phyloP scores from a whole-genome alignment of 2,329 filamentous ascomycete genomes.

The Periconia digitata region DNA sequence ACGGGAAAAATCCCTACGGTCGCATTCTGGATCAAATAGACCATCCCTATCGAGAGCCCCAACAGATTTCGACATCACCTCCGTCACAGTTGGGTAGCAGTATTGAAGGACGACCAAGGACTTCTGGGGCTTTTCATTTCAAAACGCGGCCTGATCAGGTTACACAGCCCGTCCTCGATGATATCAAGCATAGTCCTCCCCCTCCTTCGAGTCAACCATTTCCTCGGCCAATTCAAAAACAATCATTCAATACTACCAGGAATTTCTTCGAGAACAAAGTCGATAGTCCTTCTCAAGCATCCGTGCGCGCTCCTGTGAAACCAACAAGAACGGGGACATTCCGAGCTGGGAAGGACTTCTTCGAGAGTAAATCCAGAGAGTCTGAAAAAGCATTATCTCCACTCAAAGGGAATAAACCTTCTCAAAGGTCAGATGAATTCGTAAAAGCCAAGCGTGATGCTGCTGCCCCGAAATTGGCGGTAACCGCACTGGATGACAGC shows the following conservation, averaged over 20 bases:
- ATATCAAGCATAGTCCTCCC: conserved; percentile 5
- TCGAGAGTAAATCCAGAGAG: conserved; percentile 29
- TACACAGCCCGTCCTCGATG: conserved; percentile 6
- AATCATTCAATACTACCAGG: conserved; percentile 29
- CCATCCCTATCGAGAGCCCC: conserved; percentile 20
- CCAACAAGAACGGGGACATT: conserved; percentile 24
- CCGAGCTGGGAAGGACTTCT: conserved; percentile 28
- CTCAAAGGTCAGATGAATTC: conserved; percentile 14
- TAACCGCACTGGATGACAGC: conserved; percentile 6
- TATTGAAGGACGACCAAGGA: conserved; percentile 20
- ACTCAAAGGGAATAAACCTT: conserved; percentile 6
- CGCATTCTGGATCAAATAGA: conserved; percentile 27
- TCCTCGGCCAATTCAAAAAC: conserved; percentile 11
- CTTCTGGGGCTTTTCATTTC: conserved; percentile 19
- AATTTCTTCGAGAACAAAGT: conserved; percentile 33
- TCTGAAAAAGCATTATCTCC: conserved; percentile 12
- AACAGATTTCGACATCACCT: conserved; percentile 7
- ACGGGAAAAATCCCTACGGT: conserved; percentile 37
- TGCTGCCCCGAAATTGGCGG: conserved; percentile 7
- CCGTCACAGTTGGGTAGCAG: conserved; percentile 25
- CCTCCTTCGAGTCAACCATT: conserved; percentile 5
- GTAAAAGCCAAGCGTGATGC: conserved; percentile 6
- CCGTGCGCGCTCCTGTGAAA: conserved; percentile 7
- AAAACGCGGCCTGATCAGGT: conserved; percentile 15
- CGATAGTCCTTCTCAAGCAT: conserved; percentile 5